A percentile compares a stretch with the other conserved stretches of the same genome.
phyloP scores from a whole-genome alignment of 1,284 basidiomycete genomes.

The Microbotryum lychnidis-dioicae region DNA sequence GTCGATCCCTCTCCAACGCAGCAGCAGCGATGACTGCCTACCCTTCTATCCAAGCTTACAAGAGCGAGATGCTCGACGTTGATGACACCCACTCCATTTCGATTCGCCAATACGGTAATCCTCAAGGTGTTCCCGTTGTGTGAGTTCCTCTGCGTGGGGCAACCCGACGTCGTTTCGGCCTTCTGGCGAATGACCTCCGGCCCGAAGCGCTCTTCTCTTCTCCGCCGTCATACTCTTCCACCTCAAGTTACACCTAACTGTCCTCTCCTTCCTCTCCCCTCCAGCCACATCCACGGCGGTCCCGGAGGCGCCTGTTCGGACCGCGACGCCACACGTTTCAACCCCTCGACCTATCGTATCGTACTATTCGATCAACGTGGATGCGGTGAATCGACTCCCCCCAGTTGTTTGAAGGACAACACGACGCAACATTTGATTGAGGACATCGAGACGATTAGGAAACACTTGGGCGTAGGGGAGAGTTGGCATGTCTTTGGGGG shows the following conservation, averaged over 20 bases:
- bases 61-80: conserved; percentile 30
- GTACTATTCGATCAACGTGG: conserved; percentile 73
- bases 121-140: conserved; percentile 48
- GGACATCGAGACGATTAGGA: conserved; percentile 74
- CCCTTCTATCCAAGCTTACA: conserved; percentile 18
- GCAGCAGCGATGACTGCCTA: not conserved
- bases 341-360: conserved; percentile 68
- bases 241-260: not conserved
- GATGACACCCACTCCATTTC: conserved; percentile 31
- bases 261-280: no score
- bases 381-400: conserved; percentile 76
- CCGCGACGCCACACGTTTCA: conserved; percentile 67
- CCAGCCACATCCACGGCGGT: conserved; percentile 42
- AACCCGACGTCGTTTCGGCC: no score
- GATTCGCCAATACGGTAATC: conserved; percentile 34
- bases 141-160: conserved; percentile 47
- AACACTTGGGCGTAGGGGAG: conserved; percentile 57
- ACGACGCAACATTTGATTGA: conserved; percentile 91
- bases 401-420: conserved; percentile 70
- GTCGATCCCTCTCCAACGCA: no score
- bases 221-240: no score
- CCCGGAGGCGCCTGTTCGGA: conserved; percentile 63
- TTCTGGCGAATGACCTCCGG: no score
- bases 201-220: conserved; percentile 14
- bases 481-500: conserved; percentile 90